These are phyloP conservation scores for Rhodamnia rubescens DNA, from an alignment of 345 rosid genomes.

Conservation along the genomic window DNA sequence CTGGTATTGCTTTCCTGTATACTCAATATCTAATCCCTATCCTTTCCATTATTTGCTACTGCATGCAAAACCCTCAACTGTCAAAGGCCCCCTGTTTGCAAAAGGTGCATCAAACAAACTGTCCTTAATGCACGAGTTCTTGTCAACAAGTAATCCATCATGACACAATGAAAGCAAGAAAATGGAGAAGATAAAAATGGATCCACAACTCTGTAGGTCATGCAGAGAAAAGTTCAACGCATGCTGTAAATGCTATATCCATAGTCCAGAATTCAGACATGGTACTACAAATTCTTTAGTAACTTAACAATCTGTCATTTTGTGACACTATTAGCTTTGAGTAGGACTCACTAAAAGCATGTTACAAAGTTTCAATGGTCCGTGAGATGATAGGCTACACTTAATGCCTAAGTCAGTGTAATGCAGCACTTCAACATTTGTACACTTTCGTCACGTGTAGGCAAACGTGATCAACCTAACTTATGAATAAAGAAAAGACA, in stretches of 20 bases:
- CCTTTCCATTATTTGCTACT: slow-evolving; percentile 36
- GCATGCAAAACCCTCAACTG: slow-evolving; percentile 8
- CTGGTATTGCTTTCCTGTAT: slow-evolving; percentile 25
- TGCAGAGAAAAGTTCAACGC: background rate
- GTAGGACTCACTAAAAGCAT: background rate
- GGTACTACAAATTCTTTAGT: background rate
- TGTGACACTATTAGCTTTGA: too few relatives aligned
- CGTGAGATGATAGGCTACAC: background rate
- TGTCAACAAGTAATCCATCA: background rate
- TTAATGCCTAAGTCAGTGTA: background rate
- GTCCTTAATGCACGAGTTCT: background rate
- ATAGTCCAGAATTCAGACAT: background rate
- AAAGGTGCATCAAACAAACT: background rate
- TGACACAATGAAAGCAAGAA: background rate
- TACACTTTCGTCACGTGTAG: background rate
- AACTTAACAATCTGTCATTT: background rate
- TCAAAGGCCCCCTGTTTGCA: background rate
- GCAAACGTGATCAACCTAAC: background rate
- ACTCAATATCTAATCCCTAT: slow-evolving; percentile 32
- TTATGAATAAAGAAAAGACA: background rate
- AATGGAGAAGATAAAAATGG: background rate
- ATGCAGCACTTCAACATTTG: background rate
- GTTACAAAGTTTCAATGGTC: background rate
- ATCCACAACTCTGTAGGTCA: background rate
- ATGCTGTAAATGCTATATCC: background rate